Evolutionary conservation across 2,329 filamentous ascomycete species (phyloP), one percentile per base, ranked within the genome.

Genomic region (Nemania sp.): DNA sequence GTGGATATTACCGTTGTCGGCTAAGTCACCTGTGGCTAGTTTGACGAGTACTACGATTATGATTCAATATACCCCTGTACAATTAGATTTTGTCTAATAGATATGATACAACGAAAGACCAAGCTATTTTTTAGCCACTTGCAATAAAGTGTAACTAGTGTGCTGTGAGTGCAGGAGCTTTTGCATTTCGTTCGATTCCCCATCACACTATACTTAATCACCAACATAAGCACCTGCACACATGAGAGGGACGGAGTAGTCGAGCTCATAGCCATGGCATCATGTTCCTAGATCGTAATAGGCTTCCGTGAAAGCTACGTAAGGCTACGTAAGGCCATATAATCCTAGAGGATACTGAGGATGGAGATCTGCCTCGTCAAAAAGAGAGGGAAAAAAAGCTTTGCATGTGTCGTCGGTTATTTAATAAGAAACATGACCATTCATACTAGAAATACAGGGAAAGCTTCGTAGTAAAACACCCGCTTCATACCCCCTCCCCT

Each of bases 371-470:
- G 51, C 49, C 51, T 22, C 11, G 20, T 29, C 26, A 27, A 27
- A 27, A 24, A 32, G 26, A 22, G 6, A 55, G 3, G 20, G 43
- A 20, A 18, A 35, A 20, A 18, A 20, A 24, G 15, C 2, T 3
- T 11, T 6, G 35, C 24, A 11, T 24, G 43, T 8, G n/a, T 38
- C 4, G 24, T 38, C 53, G 43, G 47, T 32, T 55, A 54, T 35
- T 56, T 24, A 27, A 26, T 15, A 24, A 51, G 7, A 63, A 24
- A 47, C 56, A 65, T 18, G 20, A 69, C 60, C 61, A 57, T 58
- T 51, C 52, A 66, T 22, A 56, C 64, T 52, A 62, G 38, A 43
- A 69, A 59, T 62, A 47, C 27, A 68, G 32, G 29, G 64, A 66
- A 69, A 66, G n/a, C 26, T 53, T 60, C 57, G 32, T 68, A 13